These are phyloP conservation scores for Lignosus rhinocerotis DNA, from an alignment of 1,284 basidiomycete genomes.

Conservation along the genomic window DNA sequence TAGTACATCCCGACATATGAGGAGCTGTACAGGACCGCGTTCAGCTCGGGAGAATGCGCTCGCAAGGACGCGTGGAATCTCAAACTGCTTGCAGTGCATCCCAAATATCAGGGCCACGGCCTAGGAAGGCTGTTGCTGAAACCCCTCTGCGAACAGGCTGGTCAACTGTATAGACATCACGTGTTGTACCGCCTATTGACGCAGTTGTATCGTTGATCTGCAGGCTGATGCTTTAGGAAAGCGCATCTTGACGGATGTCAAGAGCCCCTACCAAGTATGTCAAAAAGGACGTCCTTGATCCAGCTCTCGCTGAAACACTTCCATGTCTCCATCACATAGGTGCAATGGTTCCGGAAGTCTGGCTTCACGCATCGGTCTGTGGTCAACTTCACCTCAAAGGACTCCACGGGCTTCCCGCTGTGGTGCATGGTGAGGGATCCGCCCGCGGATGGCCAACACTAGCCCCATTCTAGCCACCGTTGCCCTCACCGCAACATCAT, in stretches of 20 bases:
- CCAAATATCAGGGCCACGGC: conserved; percentile 22
- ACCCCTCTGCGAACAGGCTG: conserved; percentile 23
- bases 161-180: neutral
- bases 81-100: conserved; percentile 27
- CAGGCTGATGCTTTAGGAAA: conserved; percentile 23
- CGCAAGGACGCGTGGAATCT: conserved; percentile 28
- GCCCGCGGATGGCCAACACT: neutral
- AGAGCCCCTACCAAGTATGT: conserved; percentile 27
- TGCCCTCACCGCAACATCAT: too few species aligned
- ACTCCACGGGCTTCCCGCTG: conserved; percentile 30
- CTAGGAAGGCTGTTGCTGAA: conserved; percentile 24
- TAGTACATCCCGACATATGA: conserved; percentile 30
- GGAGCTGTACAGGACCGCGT: conserved; percentile 28
- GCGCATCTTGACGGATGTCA: conserved; percentile 24
- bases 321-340: conserved; percentile 12
- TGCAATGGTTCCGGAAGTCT: conserved; percentile 26
- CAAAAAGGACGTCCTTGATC: neutral
- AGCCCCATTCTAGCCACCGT: neutral
- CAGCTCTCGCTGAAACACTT: neutral
- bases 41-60: conserved; percentile 16
- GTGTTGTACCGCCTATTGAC: conserved; percentile 1
- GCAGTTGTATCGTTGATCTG: neutral
- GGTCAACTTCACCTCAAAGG: conserved; percentile 29
- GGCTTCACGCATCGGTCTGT: conserved; percentile 30
- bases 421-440: conserved; percentile 30